A percentile compares a stretch with the other conserved stretches of the same genome.
phyloP scores from a whole-genome alignment of 495 filamentous ascomycete species.

The Corynascus novoguineensis region DNA sequence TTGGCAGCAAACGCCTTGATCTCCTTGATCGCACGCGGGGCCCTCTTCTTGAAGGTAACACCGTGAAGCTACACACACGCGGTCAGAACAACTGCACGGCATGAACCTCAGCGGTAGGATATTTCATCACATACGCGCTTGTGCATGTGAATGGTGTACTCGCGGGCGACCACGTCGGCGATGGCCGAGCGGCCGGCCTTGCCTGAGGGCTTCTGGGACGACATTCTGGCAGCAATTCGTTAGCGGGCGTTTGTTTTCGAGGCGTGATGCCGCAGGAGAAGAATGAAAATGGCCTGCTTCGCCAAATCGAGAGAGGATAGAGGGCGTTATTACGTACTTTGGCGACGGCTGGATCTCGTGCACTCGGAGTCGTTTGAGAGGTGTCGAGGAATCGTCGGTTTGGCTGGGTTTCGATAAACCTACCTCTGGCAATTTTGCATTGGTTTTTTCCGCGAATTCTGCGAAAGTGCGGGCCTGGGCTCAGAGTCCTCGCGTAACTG shows the following conservation, averaged over 20 bases:
- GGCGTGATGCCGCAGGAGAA: not conserved
- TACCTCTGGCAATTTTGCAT: slow-evolving; percentile 31
- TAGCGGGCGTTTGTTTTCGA: slow-evolving; percentile 11
- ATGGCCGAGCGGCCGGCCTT: slow-evolving; percentile 88
- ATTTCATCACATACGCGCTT: slow-evolving; percentile 78
- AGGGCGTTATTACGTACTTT: slow-evolving; percentile 28
- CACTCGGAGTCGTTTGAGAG: slow-evolving; percentile 27
- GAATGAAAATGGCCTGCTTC: slow-evolving; percentile 6
- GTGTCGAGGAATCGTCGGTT: slow-evolving; percentile 30
- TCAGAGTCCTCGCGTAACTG: slow-evolving; percentile 26
- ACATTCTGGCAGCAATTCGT: slow-evolving; percentile 51
- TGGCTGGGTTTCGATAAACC: slow-evolving; percentile 27
- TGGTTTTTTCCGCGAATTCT: slow-evolving; percentile 31
- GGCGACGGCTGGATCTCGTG: slow-evolving; percentile 30
- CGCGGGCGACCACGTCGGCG: slow-evolving; percentile 94
- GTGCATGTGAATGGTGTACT: slow-evolving; percentile 99
- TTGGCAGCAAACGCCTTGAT: slow-evolving; percentile 86
- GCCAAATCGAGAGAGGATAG: slow-evolving; percentile 5
- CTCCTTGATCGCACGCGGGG: slow-evolving; percentile 97
- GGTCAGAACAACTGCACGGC: too few relatives aligned
- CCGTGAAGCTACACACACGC: slow-evolving; percentile 76
- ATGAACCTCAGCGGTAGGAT: too few relatives aligned
- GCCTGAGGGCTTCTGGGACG: slow-evolving; percentile 58
- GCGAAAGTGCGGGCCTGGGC: slow-evolving; percentile 34
- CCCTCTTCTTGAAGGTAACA: slow-evolving; percentile 99